Base-by-base conservation (phyloP, 1,139 yeast species). In the Taphrina flavorubra region DNA sequence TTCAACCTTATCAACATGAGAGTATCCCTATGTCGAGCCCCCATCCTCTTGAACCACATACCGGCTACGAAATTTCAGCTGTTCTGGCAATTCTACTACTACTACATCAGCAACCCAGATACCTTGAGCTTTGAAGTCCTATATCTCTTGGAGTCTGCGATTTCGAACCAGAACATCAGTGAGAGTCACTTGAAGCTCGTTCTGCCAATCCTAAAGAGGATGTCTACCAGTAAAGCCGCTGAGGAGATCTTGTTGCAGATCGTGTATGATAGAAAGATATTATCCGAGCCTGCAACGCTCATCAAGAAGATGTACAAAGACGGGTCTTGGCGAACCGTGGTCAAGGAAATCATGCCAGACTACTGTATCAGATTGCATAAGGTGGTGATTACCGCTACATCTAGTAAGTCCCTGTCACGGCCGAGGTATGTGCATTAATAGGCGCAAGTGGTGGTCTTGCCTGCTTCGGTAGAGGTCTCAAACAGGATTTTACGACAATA, bases 401-500 rank as follows among this genome's bases (percentile, higher is more conserved):
- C 49, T 13, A 56, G 44, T 64, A 34, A 56, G 63, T 10, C 7
- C 25, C 10, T 8, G n/a, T 53, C 14, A 13, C 34, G 34, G n/a
- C 2, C 6, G 6, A 20, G 13, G 8, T 7, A 4, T 49, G 8
- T 18, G 36, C 20, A n/a, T 34, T 49, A 25, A 49, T 49, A 1
- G 1, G 6, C n/a, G 36, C 2, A 40, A 36, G 58, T 65, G 36
- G 14, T 42, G 13, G 40, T 65, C 8, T 18, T 58, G 39, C 66
- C 64, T 6, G 39, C 64, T 20, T 36, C 55, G 7, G 31, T 61
- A 16, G 69, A 66, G 44, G 51, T 55, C n/a, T 57, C 65, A 4
- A 66, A 66, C 18, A 61, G 69, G 16, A 62, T 66, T 31, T 36
- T 61, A 8, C 57, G 69, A 14, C 51, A 66, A 11, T 61, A 47